phyloP scores from a whole-genome alignment of 495 filamentous ascomycete genomes.

The Sporormia fimetaria region DNA sequence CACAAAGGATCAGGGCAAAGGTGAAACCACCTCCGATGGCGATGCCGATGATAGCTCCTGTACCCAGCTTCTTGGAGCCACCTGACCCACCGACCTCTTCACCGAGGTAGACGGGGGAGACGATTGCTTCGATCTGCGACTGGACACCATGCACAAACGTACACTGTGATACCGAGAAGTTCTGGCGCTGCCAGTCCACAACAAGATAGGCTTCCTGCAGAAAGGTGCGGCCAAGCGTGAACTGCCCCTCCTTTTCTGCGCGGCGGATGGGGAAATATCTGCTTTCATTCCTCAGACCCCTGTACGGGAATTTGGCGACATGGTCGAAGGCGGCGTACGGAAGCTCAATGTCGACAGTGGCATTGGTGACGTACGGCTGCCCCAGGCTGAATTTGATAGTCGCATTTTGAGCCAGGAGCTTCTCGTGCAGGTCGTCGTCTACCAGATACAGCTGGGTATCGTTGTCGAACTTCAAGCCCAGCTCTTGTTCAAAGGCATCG shows the following conservation, averaged over 20 bases:
- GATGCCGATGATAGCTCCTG: constrained; percentile 25
- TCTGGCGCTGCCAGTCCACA: constrained; percentile 38
- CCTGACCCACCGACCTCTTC: not conserved
- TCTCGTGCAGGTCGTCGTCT: constrained; percentile 35
- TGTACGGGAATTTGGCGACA: constrained; percentile 28
- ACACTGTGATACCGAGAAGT: constrained; percentile 37
- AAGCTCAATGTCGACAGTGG: constrained; percentile 38
- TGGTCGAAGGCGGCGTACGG: constrained; percentile 47
- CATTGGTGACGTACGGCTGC: constrained; percentile 31
- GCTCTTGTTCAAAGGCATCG: constrained; percentile 42
- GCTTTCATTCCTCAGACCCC: constrained; percentile 27
- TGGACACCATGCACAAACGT: constrained; percentile 30
- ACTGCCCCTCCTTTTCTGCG: constrained; percentile 41
- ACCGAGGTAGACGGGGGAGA: constrained; percentile 6
- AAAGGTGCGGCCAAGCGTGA: constrained; percentile 45
- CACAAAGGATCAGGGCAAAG: constrained; percentile 13
- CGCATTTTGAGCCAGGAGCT: constrained; percentile 38
- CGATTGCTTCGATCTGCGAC: constrained; percentile 32
- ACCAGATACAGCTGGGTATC: constrained; percentile 40
- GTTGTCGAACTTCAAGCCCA: constrained; percentile 40
- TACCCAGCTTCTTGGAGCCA: constrained; percentile 1
- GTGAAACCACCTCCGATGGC: constrained; percentile 19
- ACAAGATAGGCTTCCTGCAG: constrained; percentile 47
- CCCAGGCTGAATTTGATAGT: constrained; percentile 44
- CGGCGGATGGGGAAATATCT: constrained; percentile 45